These are phyloP conservation scores for Eutypa lata DNA, from an alignment of 2,329 filamentous ascomycete species.

Conservation along the genomic window DNA sequence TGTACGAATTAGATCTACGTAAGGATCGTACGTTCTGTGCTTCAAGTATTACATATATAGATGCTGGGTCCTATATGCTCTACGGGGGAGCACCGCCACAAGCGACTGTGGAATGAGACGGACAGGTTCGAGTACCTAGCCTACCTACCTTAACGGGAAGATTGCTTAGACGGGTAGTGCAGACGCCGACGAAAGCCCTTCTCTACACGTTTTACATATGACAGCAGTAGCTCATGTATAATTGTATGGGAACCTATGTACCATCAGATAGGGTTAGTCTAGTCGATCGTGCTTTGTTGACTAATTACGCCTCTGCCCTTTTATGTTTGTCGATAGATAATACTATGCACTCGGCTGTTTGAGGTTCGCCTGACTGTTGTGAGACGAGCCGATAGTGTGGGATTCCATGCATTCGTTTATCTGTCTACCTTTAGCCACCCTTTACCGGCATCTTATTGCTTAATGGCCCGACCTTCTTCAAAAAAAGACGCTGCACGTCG, in stretches of 20 bases:
- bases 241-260: neutral
- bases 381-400: slow-evolving; percentile 22
- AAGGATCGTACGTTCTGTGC: neutral
- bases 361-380: slow-evolving; percentile 26
- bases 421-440: slow-evolving; percentile 22
- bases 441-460: slow-evolving; percentile 22
- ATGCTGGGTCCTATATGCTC: neutral
- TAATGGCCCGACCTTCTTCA: slow-evolving; percentile 20
- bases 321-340: neutral
- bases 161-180: neutral
- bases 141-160: neutral
- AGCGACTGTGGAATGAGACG: neutral
- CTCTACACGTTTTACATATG: neutral
- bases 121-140: neutral
- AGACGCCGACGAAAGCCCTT: neutral
- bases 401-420: slow-evolving; percentile 26
- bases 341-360: neutral
- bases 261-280: neutral
- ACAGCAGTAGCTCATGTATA: neutral
- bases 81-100: neutral
- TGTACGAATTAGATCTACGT: neutral
- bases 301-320: neutral
- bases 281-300: neutral
- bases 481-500: slow-evolving; percentile 19
- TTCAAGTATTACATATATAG: neutral